phyloP scores from a whole-genome alignment of 805 yeast species.

The Candida takata region DNA sequence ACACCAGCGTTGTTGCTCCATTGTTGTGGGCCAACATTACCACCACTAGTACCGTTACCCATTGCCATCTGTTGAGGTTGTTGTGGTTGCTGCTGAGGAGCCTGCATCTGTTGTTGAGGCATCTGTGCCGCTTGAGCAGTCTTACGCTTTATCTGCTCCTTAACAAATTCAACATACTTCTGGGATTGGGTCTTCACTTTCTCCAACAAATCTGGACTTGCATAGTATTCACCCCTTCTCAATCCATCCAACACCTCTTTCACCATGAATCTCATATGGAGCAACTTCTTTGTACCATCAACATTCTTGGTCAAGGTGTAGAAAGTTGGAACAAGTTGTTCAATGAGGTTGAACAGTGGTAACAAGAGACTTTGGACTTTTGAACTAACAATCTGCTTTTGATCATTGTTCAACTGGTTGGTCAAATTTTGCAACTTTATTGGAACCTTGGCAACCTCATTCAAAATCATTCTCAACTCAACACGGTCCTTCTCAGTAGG shows the following conservation, averaged over 20 bases:
- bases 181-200: conserved; percentile 67
- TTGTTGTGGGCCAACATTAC: conserved; percentile 2
- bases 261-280: conserved; percentile 74
- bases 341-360: conserved; percentile 55
- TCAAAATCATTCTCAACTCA: conserved; percentile 54
- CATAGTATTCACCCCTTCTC: conserved; percentile 56
- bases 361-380: conserved; percentile 44
- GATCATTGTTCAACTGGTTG: conserved; percentile 49
- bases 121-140: conserved; percentile 27
- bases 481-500: conserved; percentile 58
- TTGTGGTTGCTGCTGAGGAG: conserved; percentile 2
- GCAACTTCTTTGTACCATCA: conserved; percentile 67
- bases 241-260: conserved; percentile 68
- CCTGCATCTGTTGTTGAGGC: conserved; percentile 18
- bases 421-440: conserved; percentile 64
- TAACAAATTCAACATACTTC: conserved; percentile 67
- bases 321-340: conserved; percentile 71
- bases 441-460: conserved; percentile 63
- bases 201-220: conserved; percentile 64
- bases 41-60: neutral
- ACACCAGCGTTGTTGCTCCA: conserved; percentile 14
- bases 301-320: conserved; percentile 67
- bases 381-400: conserved; percentile 53
- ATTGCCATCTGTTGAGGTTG: conserved; percentile 1
- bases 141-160: conserved; percentile 44